Percentiles rank a stretch among this genome's conserved stretches.
Conservation (phyloP, 2,329 filamentous ascomycete species). For the Lasiodiplodia theobromae region DNA sequence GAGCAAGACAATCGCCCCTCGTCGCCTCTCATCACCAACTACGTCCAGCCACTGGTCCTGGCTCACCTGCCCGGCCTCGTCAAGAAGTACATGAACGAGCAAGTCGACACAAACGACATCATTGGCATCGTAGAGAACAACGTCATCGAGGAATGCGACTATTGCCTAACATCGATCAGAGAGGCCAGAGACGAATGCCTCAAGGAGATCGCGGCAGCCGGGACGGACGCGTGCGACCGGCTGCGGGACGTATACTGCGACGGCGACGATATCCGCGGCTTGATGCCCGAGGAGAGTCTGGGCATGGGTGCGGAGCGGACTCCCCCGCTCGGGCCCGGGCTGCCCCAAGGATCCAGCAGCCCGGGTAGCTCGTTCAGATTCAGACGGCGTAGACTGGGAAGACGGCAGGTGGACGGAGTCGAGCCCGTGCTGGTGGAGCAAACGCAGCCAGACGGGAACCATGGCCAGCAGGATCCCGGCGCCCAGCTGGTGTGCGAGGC, state of each 20-base stretch:
- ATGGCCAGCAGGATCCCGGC: neutral
- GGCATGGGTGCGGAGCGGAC: neutral
- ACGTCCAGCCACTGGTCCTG: constrained; percentile 1
- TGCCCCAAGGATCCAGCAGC: neutral
- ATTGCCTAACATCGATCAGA: neutral
- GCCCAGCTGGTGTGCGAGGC: neutral
- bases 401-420: neutral
- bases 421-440: constrained; percentile 6
- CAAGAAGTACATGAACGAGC: neutral
- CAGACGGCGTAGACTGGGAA: neutral
- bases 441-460: neutral
- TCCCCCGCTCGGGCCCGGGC: neutral
- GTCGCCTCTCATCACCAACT: neutral
- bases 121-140: neutral
- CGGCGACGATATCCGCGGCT: neutral
- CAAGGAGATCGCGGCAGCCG: neutral
- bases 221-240: neutral
- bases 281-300: neutral
- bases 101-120: constrained; percentile 2
- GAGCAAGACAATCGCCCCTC: neutral
- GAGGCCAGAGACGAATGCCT: constrained; percentile 8
- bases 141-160: neutral
- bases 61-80: neutral
- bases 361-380: constrained; percentile 3
- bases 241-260: neutral